phyloP scores from a whole-genome alignment of 2,329 filamentous ascomycete species.

The Ophiostoma himal-ulmi region DNA sequence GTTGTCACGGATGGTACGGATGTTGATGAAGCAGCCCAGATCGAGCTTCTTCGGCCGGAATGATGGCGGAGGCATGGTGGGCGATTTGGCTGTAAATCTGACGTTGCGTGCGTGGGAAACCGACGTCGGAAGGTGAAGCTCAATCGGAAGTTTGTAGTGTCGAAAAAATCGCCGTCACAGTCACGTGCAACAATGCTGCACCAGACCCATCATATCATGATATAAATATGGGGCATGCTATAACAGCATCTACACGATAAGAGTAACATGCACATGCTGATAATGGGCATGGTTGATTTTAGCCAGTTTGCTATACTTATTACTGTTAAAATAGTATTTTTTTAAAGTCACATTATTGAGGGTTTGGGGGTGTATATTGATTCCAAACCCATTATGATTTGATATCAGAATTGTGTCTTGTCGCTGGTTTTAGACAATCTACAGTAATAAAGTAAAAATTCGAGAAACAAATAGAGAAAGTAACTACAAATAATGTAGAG shows the following conservation, averaged over 20 bases:
- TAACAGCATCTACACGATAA: neutral
- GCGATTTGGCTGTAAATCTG: neutral
- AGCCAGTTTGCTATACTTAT: too few relatives aligned
- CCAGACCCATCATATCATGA: neutral
- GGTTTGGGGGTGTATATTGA: too few relatives aligned
- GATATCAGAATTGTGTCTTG: too few relatives aligned
- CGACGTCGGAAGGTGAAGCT: neutral
- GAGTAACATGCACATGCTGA: too few relatives aligned
- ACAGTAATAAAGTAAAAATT: too few relatives aligned
- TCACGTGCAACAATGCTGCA: neutral
- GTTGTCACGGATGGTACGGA: constrained; percentile 84
- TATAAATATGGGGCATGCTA: neutral
- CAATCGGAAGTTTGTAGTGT: neutral
- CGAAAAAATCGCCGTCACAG: constrained; percentile 3
- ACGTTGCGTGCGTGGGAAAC: neutral
- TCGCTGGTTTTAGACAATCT: too few relatives aligned
- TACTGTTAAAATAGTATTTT: too few relatives aligned
- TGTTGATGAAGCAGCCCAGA: constrained; percentile 79
- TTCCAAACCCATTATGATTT: too few relatives aligned
- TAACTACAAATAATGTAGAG: too few relatives aligned
- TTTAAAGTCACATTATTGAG: too few relatives aligned
- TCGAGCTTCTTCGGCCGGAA: constrained; percentile 89
- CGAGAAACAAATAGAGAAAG: too few relatives aligned
- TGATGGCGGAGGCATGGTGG: constrained; percentile 48
- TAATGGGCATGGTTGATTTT: too few relatives aligned